Conservation (phyloP, 169 alveolate genomes). For the Plasmodium vivax region DNA sequence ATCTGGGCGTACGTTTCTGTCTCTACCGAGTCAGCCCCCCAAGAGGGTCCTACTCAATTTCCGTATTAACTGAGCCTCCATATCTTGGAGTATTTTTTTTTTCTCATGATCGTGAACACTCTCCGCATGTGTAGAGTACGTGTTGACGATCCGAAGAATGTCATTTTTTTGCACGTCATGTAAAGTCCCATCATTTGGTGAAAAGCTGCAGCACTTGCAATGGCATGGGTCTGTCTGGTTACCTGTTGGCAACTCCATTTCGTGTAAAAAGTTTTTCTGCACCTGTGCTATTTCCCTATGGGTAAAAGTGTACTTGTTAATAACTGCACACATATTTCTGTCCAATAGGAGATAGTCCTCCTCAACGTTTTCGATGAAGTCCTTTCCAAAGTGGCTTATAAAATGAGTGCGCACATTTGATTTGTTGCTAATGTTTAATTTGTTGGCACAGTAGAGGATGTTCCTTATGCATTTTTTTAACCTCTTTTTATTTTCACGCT, state of each 20-base stretch:
- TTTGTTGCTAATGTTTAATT: conserved; percentile 39
- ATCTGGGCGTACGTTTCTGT: neutral
- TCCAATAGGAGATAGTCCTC: conserved; percentile 21
- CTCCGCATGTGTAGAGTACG: neutral
- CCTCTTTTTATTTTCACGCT: neutral
- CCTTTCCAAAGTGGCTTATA: conserved; percentile 23
- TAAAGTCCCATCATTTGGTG: neutral
- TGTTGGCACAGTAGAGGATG: conserved; percentile 43
- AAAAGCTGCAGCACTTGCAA: conserved; percentile 13
- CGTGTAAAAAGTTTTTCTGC: neutral
- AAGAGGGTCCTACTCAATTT: neutral
- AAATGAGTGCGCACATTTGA: conserved; percentile 25
- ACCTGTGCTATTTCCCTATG: conserved; percentile 24
- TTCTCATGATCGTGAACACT: neutral
- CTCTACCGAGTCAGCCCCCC: neutral
- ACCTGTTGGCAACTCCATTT: conserved; percentile 23
- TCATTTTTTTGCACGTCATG: conserved; percentile 2
- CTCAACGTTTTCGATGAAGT: conserved; percentile 34
- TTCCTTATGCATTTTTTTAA: conserved; percentile 35
- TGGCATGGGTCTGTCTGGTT: neutral
- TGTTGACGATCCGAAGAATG: conserved; percentile 6
- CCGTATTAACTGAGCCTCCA: neutral
- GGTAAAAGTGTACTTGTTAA: conserved; percentile 39
- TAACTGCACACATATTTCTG: neutral
- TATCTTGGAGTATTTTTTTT: neutral